Base-by-base conservation (phyloP, 768 basidiomycete species). In the Tricholoma furcatifolium region DNA sequence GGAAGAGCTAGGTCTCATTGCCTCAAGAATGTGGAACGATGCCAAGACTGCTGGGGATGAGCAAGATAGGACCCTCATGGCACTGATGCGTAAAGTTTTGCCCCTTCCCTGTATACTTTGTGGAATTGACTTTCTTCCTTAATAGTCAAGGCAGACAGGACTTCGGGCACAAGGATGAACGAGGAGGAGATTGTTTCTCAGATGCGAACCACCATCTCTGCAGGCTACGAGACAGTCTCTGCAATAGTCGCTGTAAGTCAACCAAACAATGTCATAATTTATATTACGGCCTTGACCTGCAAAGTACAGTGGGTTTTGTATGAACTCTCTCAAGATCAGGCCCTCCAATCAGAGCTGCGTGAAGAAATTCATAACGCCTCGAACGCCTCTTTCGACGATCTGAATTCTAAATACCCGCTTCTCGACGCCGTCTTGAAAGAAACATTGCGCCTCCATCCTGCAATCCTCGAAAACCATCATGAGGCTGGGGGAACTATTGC, bases 401-500 rank as follows among this genome's bases (percentile, higher is more conserved):
- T 84, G 49, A 78, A 76, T 47, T 71, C 66, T 56, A 67, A 71
- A 38, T 76, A 74, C 53, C 79, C 82, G 1, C 70, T 85, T 39
- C 72, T 88, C 15, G 80, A 87, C 47, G 81, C 83, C 1, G 78
- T 83, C 8, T 52, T 87, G 41, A 79, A 80, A 59, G 85, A 87
- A 64, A 80, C 80, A 3, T 67, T 87, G 15, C 78, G 85, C 24
- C 62, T 86, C 42, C 82, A 85, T 59, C 79, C 85, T 15, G 75
- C 84, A 1, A 76, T 87, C 31, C 61, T 82, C 24, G 84, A 86
- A 63, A 85, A 86, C 57, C 81, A 85, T 59, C 84, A 87, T 51
- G 80, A 83, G 68, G 78, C 84, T 18, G 70, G 73, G 6, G 70
- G 79, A 55, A 82, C 78, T 21, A 76, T 78, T 43, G 59, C 62